These are phyloP conservation scores for Hymenoscyphus occultus DNA, from an alignment of 2,329 filamentous ascomycete species.

Conservation along the genomic window DNA sequence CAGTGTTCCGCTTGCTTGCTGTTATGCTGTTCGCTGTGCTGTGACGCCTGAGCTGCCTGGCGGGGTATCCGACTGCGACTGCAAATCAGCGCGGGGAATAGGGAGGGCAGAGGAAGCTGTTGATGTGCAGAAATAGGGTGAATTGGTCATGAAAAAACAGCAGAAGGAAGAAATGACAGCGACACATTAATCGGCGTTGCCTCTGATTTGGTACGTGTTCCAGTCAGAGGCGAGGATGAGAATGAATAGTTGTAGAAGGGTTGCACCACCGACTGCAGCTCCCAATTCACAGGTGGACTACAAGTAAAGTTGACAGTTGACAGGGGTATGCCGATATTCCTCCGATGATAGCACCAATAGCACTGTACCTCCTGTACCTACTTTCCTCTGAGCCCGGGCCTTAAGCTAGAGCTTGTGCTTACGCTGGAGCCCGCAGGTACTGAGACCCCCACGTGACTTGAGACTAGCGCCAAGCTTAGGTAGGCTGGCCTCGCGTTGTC, in stretches of 20 bases:
- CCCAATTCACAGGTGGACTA: background rate
- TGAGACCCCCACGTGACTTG: no score
- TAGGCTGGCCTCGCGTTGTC: slow-evolving; percentile 10
- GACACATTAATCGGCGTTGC: background rate
- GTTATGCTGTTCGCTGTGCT: background rate
- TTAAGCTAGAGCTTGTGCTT: background rate
- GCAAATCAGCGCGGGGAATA: background rate
- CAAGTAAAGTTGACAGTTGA: background rate
- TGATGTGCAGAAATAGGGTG: background rate
- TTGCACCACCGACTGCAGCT: background rate
- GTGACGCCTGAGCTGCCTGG: background rate
- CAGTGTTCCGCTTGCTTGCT: background rate
- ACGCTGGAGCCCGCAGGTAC: no score
- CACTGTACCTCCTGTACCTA: no score
- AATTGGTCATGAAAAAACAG: background rate
- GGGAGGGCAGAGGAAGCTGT: background rate
- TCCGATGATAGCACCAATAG: background rate
- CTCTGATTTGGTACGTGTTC: background rate
- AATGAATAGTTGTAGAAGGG: background rate
- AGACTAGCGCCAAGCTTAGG: no score
- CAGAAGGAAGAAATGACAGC: background rate
- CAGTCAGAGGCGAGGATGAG: background rate
- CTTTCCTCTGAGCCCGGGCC: no score
- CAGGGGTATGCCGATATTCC: background rate
- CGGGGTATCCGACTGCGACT: background rate